phyloP scores from a whole-genome alignment of 192 early-diverging fungal genomes.

The Linnemannia schmuckeri region DNA sequence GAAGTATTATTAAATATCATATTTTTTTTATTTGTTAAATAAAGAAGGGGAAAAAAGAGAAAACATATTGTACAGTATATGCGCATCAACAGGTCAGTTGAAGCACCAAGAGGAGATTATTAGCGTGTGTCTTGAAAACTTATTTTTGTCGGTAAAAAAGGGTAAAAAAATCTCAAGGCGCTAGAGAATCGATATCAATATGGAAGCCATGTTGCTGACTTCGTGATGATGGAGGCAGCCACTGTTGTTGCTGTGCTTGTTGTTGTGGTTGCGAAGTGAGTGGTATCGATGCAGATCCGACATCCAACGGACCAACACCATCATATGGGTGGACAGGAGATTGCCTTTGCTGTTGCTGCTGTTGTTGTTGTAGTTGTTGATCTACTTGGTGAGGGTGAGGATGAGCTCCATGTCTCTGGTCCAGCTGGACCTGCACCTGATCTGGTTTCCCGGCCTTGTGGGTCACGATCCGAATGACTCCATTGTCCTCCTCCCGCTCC shows the following conservation, averaged over 20 bases:
- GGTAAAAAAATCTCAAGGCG: neutral
- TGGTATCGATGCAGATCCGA: neutral
- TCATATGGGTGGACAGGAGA: neutral
- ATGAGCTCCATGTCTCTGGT: neutral
- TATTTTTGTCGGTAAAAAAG: neutral
- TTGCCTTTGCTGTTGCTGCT: neutral
- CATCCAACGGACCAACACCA: neutral
- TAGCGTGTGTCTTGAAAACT: neutral
- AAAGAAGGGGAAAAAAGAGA: neutral
- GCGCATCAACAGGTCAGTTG: neutral
- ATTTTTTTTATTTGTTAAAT: neutral
- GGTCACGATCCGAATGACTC: conserved; percentile 5
- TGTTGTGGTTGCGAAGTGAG: neutral
- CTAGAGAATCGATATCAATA: too few species aligned
- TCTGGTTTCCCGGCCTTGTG: conserved; percentile 10
- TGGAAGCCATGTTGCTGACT: too few species aligned
- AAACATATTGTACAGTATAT: neutral
- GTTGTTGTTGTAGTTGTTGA: neutral
- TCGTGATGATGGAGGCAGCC: neutral
- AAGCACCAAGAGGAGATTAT: neutral
- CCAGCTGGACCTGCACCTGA: neutral
- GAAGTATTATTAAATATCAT: neutral
- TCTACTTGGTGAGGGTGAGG: neutral
- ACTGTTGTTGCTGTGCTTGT: neutral
- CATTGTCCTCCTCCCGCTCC: conserved; percentile 31